A percentile compares a stretch with the other conserved stretches of the same genome.
Conservation (phyloP, 495 filamentous ascomycete species). For the Aspergillus conjunctus region DNA sequence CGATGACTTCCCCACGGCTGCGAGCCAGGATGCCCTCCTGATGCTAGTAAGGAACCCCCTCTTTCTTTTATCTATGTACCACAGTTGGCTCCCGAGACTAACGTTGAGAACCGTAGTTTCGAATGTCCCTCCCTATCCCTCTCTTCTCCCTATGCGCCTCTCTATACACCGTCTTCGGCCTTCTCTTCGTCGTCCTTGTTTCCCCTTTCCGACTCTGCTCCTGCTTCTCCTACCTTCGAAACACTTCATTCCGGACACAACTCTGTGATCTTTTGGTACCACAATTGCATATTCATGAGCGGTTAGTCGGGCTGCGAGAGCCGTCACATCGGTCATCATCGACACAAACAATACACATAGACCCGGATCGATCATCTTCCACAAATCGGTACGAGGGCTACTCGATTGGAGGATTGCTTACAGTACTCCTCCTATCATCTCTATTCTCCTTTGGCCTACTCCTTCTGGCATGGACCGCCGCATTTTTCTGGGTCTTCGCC, state of each 20-base stretch:
- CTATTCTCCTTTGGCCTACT: conserved; percentile 56
- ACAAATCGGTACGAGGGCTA: conserved; percentile 32
- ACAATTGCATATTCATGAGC: conserved; percentile 46
- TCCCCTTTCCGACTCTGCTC: conserved; percentile 48
- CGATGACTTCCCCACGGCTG: conserved; percentile 30
- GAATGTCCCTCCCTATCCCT: conserved; percentile 50
- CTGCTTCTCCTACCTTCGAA: conserved; percentile 38
- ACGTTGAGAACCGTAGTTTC: conserved; percentile 41
- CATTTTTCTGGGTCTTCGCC: conserved; percentile 65
- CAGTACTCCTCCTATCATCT: conserved; percentile 56
- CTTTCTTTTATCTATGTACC: neutral
- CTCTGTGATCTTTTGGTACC: conserved; percentile 47
- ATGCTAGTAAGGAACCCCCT: conserved; percentile 37
- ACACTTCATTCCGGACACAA: conserved; percentile 41
- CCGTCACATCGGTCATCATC: conserved; percentile 36
- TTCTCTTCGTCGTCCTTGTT: conserved; percentile 45
- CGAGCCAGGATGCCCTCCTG: conserved; percentile 40
- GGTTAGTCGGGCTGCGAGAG: conserved; percentile 37
- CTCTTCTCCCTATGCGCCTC: conserved; percentile 45
- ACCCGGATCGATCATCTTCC: conserved; percentile 27
- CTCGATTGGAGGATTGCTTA: conserved; percentile 43
- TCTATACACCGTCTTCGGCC: conserved; percentile 48
- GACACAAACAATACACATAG: conserved; percentile 37
- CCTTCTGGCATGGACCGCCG: conserved; percentile 60
- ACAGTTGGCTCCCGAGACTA: conserved; percentile 14